phyloP scores from a whole-genome alignment of 2,329 filamentous ascomycete genomes.

The Colletotrichum eremochloae region DNA sequence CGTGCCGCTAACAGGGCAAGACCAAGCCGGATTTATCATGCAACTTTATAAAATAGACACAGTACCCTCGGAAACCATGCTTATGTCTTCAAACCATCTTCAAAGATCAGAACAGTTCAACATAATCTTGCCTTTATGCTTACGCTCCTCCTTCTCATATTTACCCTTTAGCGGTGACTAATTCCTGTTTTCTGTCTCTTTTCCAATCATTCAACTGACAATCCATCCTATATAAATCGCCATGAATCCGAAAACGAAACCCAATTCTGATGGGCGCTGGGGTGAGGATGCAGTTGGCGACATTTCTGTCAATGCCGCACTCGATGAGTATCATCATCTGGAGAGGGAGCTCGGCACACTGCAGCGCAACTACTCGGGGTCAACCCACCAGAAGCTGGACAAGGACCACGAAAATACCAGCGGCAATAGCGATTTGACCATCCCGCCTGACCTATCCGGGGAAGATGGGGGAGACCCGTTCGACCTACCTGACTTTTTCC shows the following conservation, averaged over 20 bases:
- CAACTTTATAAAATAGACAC: no score
- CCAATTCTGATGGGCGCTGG: conserved; percentile 45
- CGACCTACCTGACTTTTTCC: conserved; percentile 77
- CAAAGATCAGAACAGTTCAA: no score
- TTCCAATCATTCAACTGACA: no score
- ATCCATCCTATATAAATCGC: no score
- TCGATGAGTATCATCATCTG: conserved; percentile 44
- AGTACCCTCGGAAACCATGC: no score
- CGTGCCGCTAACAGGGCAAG: no score
- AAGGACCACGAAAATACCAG: conserved; percentile 13
- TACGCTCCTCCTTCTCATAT: no score
- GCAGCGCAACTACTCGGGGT: conserved; percentile 34
- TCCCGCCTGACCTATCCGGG: conserved; percentile 14
- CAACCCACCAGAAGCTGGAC: conserved; percentile 1
- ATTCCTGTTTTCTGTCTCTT: no score
- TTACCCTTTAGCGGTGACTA: no score
- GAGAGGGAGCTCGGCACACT: conserved; percentile 44
- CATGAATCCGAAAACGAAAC: conserved; percentile 10
- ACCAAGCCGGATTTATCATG: no score
- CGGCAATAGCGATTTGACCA: conserved; percentile 34
- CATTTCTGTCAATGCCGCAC: conserved; percentile 41
- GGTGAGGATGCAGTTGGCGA: conserved; percentile 45
- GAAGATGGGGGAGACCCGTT: conserved; percentile 56
- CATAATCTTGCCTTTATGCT: no score
- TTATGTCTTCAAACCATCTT: no score